A percentile compares a stretch with the other conserved stretches of the same genome.
Conservation (phyloP, 305 asterid species). For the Fraxinus latifolia region DNA sequence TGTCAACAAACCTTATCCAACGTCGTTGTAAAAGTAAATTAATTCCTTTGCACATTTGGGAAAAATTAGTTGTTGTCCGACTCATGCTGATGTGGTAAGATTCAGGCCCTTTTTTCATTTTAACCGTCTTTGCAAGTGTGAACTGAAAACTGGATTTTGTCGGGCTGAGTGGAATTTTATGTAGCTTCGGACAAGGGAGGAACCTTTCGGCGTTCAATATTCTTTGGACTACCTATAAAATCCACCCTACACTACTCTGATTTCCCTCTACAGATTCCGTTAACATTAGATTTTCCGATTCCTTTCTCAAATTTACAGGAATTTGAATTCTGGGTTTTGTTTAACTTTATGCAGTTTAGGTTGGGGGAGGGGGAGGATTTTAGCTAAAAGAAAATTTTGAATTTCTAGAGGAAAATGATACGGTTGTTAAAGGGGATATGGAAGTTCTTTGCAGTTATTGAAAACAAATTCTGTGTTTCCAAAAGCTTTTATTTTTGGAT, state of each 20-base stretch:
- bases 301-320: not conserved
- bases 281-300: not conserved
- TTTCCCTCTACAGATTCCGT: slow-evolving; percentile 14
- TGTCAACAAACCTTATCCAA: too few species aligned
- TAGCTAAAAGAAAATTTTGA: slow-evolving; percentile 2
- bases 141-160: slow-evolving; percentile 27
- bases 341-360: not conserved
- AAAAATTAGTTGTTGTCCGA: slow-evolving; percentile 25
- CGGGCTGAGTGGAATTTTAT: slow-evolving; percentile 46
- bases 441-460: slow-evolving; percentile 33
- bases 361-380: slow-evolving; percentile 20
- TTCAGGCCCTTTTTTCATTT: not conserved
- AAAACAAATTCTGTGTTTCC: slow-evolving; percentile 29
- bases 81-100: slow-evolving; percentile 45
- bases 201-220: slow-evolving; percentile 37
- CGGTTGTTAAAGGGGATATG: slow-evolving; percentile 30
- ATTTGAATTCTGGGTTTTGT: not conserved
- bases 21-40: too few species aligned
- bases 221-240: slow-evolving; percentile 33
- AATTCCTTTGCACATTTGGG: not conserved
- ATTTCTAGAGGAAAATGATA: slow-evolving; percentile 34
- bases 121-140: slow-evolving; percentile 24
- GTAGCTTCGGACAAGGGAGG: slow-evolving; percentile 39
- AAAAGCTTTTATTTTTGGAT: slow-evolving; percentile 55
- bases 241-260: slow-evolving; percentile 12